Base-by-base conservation (phyloP, 2,329 filamentous ascomycete species). In the Colletotrichum liriopes region DNA sequence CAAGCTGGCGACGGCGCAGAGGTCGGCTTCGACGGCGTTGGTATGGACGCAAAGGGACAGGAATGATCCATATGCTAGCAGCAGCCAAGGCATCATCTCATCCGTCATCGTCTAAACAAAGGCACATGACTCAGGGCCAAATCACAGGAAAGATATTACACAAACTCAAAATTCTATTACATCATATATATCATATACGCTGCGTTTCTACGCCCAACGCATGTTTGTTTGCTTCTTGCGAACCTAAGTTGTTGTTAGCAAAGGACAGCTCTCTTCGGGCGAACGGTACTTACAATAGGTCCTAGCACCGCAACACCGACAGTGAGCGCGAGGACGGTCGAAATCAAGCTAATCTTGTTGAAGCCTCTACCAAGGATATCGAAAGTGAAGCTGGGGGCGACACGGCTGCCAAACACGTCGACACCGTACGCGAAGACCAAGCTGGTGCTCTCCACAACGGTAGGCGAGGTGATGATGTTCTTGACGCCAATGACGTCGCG, bases 331-430 rank as follows among this genome's bases (percentile, higher is more conserved):
- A 93, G 86, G 47, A 99, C 95, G 0, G 96, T 99, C 20, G 89
- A 87, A 47, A 98, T 82, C 79, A 99, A 89, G 76, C 95, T 93
- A 67, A 95, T 80, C 86, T 97, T 98, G 80, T 96, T 96, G 82
- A 99, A 99, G 2, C 94, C 94, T 83, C 95, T 96, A 74, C 95
- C 96, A 20, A 99, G 85, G 52, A 98, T 91, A 83, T 99, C 96
- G 81, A 99, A 99, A 20, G 93, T 89, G 77, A 93, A 91, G 81
- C 94, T 98, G 0, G 96, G 96, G n/a, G 93, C 90, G 14, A 97
- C 90, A 64, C 95, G 87, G 1, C 95, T 96, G 18, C 93, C 95
- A 76, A 97, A 99, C 2, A 98, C 85, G 80, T 99, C 96, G 18
- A 94, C 81, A 4, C 96, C 96, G 78, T 93, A 98, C 0, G 94